phyloP scores from a whole-genome alignment of 2,329 filamentous ascomycete genomes.

The Nannizzia gypsea region DNA sequence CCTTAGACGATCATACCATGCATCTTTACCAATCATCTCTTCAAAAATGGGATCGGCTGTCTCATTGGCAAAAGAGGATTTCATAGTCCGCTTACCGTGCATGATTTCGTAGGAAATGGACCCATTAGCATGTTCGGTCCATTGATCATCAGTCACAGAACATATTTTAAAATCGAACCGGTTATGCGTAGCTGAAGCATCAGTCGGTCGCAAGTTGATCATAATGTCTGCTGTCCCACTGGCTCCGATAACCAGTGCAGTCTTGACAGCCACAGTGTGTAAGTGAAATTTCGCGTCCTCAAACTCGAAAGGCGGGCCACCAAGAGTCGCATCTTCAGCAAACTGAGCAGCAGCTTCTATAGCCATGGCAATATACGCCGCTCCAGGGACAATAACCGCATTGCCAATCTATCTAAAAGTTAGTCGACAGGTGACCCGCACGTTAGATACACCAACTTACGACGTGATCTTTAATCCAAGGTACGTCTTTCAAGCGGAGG shows the following conservation, averaged over 20 bases:
- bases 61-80: background rate
- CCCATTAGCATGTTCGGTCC: background rate
- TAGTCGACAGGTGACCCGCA: conserved; percentile 27
- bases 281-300: background rate
- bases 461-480: too few species aligned
- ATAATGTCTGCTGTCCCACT: background rate
- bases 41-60: background rate
- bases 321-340: background rate
- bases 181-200: background rate
- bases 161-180: conserved; percentile 7
- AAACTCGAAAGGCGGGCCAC: background rate
- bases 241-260: background rate
- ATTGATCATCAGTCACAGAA: background rate
- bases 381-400: conserved; percentile 32
- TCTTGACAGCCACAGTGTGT: background rate
- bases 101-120: background rate
- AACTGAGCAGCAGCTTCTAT: conserved; percentile 26
- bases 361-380: conserved; percentile 34
- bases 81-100: background rate
- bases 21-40: background rate
- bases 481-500: too few species aligned
- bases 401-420: conserved; percentile 31
- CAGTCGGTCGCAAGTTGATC: background rate
- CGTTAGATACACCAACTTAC: conserved; percentile 29
- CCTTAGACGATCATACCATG: background rate